Evolutionary conservation across 2,329 filamentous ascomycete species (phyloP), one percentile per base, ranked within the genome.

Genomic region (Teratosphaeria destructans): DNA sequence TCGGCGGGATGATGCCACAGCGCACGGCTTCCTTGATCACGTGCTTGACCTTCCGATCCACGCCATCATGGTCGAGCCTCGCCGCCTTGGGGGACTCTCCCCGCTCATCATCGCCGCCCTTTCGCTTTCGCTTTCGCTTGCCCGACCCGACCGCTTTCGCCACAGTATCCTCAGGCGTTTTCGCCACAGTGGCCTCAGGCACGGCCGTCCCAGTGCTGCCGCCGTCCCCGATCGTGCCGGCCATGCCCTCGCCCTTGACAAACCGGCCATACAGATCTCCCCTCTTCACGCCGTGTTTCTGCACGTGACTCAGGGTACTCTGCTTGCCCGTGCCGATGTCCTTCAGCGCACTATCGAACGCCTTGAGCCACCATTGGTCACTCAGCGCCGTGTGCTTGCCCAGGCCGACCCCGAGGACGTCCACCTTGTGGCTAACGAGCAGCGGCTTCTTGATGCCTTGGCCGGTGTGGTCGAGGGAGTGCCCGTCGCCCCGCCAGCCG

Each of bases 361-460:
- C 94, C 60, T 90, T 87, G 75, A 96, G 81, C 94, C 94, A 99
- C 94, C 94, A 99, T 73, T 96, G 91, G 71, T 96, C 93, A 66
- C 81, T 80, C 35, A 82, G 79, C 32, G 79, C 79, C 59, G 78
- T 74, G 59, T 82, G 81, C 65, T 83, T 83, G 73, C 89, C 90
- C 71, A 89, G 85, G 58, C 93, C 93, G 5, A 97, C 79, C 27
- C 93, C 93, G 57, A 89, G 80, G 32, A 82, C 87, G 73, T 95
- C 88, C 67, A 86, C 82, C 75, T 95, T 95, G 67, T 89, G 87
- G 61, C 88, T 85, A 59, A 96, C 82, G 43, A 95, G 84, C 32
- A 97, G 82, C 5, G 93, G 93, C 67, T 88, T 89, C 29, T 86
- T 85, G 58, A 97, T 85, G 52, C 93, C 93, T 62, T 86, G 86